Percentiles rank a stretch among this genome's conserved stretches.
Evolutionary conservation across 495 filamentous ascomycete species (phyloP).

Genomic region (Podospora bellae-mahoneyi): DNA sequence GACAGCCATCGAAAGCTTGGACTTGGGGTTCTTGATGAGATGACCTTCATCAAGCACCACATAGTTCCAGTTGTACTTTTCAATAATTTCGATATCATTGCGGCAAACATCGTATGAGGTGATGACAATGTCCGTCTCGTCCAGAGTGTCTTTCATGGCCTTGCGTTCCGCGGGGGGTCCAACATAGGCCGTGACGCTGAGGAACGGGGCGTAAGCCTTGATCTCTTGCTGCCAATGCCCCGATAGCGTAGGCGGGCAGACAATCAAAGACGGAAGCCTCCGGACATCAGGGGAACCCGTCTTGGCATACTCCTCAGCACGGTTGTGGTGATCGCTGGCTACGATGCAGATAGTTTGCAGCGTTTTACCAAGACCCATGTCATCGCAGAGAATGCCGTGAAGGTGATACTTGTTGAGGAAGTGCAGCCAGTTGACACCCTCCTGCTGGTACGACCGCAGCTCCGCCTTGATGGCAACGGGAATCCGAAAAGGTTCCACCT

Average conservation of each 20-base stretch:
- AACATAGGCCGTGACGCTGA: constrained; percentile 83
- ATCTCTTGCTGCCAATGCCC: constrained; percentile 99
- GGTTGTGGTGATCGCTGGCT: constrained; percentile 91
- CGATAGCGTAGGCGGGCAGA: constrained; percentile 95
- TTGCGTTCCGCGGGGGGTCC: constrained; percentile 78
- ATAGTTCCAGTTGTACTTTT: constrained; percentile 89
- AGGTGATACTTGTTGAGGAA: constrained; percentile 98
- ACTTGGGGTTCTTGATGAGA: constrained; percentile 95
- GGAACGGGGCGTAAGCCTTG: constrained; percentile 88
- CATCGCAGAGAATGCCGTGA: constrained; percentile 96
- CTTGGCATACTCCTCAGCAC: constrained; percentile 81
- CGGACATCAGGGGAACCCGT: constrained; percentile 72
- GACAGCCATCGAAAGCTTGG: constrained; percentile 87
- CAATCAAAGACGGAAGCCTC: constrained; percentile 83
- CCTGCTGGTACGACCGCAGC: constrained; percentile 93
- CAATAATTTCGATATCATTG: constrained; percentile 85
- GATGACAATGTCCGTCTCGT: constrained; percentile 82
- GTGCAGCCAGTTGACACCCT: constrained; percentile 97
- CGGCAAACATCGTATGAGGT: constrained; percentile 97
- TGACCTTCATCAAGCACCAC: constrained; percentile 96
- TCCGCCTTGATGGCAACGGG: constrained; percentile 96
- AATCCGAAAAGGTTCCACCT: constrained; percentile 89
- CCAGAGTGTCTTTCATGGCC: constrained; percentile 61
- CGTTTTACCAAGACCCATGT: constrained; percentile 98
- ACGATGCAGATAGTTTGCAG: constrained; percentile 97